Base-by-base conservation (phyloP, 768 basidiomycete genomes). In the Leccinellum luteum region DNA sequence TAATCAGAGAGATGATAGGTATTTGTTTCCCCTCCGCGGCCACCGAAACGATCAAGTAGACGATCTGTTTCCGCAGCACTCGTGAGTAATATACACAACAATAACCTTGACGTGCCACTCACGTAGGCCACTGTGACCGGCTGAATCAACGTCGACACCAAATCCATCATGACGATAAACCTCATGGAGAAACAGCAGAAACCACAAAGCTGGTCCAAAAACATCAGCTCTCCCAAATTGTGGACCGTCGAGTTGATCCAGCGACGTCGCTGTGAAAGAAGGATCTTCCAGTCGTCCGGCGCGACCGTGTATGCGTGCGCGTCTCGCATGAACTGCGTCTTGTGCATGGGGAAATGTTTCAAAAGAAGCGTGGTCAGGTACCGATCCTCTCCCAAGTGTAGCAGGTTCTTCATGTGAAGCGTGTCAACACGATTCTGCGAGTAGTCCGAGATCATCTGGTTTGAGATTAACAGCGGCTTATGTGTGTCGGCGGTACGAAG, bases 231-330 rank as follows among this genome's bases (percentile, higher is more conserved):
- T 51, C 88, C 92, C 55, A 99, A 76, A 74, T 99, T 99, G 77
- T 99, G 96, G 12, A 99, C 86, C 0, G 96, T 99, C 17, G 96
- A 98, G 78, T 99, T 99, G 75, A 99, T 99, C 96, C 97, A 99
- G 65, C 97, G 91, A 75, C 96, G 90, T 78, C 96, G 88, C 70
- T 99, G 97, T 8, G 94, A 97, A 21, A 99, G 76, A 52, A 99
- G 74, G 25, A 98, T 87, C 70, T 86, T 87, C 93, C 94, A 97
- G 64, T 94, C 91, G 64, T 96, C 94, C 0, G 96, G 96, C 3
- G 96, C 96, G 15, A 98, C 90, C 0, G 96, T 98, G 70, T 82
- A 90, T 0, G 95, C 97, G 69, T 92, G 89, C 1, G 97, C 95
- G 65, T 97, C 94, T 6, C 93, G 86, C 50, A 95, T 84, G 68